Conservation (phyloP, 2,329 filamentous ascomycete genomes). For the Fusarium buharicum region DNA sequence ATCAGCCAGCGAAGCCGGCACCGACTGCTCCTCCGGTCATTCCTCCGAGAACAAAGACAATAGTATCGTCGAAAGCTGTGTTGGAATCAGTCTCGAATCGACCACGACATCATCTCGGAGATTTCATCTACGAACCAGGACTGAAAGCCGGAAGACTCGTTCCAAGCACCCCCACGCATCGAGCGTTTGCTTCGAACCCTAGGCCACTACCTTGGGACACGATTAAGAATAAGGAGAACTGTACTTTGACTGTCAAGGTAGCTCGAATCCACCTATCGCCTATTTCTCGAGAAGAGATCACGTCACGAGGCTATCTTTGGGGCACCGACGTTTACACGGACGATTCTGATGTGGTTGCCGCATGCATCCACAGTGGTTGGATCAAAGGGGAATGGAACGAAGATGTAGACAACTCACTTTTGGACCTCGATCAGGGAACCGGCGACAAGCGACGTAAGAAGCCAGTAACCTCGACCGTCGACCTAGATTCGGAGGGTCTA, state of each 20-base stretch:
- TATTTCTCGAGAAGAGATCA: constrained; percentile 82
- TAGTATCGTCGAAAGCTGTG: constrained; percentile 75
- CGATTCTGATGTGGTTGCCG: constrained; percentile 91
- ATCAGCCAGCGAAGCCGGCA: constrained; percentile 40
- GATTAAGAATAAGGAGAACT: constrained; percentile 82
- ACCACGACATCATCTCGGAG: constrained; percentile 83
- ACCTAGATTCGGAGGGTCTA: constrained; percentile 55
- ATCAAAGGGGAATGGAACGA: constrained; percentile 88
- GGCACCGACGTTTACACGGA: constrained; percentile 96
- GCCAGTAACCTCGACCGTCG: constrained; percentile 45
- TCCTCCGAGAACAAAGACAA: constrained; percentile 71
- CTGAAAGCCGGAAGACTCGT: constrained; percentile 65
- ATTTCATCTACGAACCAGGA: constrained; percentile 80
- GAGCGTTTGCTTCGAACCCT: constrained; percentile 66
- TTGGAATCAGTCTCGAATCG: constrained; percentile 76
- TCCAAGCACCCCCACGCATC: constrained; percentile 52
- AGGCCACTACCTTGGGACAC: constrained; percentile 79
- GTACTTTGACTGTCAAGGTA: constrained; percentile 88
- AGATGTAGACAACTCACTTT: constrained; percentile 75
- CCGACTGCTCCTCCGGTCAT: constrained; percentile 46
- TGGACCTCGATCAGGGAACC: constrained; percentile 62
- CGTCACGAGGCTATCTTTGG: constrained; percentile 83
- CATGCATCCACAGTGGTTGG: constrained; percentile 93
- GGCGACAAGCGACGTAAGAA: constrained; percentile 51
- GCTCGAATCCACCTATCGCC: constrained; percentile 79